Evolutionary conservation across 192 early-diverging fungal species (phyloP), one percentile per base, ranked within the genome.

Genomic region (Coemansia sp.): DNA sequence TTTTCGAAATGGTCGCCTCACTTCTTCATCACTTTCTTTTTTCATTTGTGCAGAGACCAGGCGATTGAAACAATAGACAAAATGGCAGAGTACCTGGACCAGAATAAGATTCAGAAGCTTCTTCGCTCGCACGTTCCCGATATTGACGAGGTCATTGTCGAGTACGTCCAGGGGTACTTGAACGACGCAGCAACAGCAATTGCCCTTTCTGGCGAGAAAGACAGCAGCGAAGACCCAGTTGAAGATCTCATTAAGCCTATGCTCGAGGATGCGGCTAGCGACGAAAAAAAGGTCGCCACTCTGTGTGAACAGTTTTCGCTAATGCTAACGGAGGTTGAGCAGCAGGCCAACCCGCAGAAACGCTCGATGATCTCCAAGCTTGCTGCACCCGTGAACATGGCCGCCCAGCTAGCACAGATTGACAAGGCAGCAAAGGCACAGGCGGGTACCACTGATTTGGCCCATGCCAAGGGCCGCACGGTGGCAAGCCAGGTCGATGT

Each of bases 111-210:
- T 70, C 65, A 70, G 36, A 37, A 72, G 63, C 76, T 82, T 2
- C 80, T 62, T 33, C 81, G 57, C 77, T 88, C 81, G 44, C 77
- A 87, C 35, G 86, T 91, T 35, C 92, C 92, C 14, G 88, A 83
- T 54, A 81, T 92, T 17, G 91, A 93, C 81, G 87, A 89, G 29
- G 83, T 90, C 33, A 88, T 93, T 72, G 72, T 92, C 62, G 90
- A 94, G 39, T 94, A 93, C 75, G 84, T 93, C 48, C 83, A 85
- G 51, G 90, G 89, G n/a, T 93, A 89, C 67, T 72, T 94, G 4
- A 74, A 79, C 51, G 90, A 90, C 37, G 86, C 82, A 27, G 79
- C 77, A 19, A 33, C 69, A 11, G 46, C 71, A 27, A 73, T 79
- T 60, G 64, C 67, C 29, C 51, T 68, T 13, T 62, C 73, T 5